Base-by-base conservation (phyloP, 768 basidiomycete genomes). In the Collybia nuda region DNA sequence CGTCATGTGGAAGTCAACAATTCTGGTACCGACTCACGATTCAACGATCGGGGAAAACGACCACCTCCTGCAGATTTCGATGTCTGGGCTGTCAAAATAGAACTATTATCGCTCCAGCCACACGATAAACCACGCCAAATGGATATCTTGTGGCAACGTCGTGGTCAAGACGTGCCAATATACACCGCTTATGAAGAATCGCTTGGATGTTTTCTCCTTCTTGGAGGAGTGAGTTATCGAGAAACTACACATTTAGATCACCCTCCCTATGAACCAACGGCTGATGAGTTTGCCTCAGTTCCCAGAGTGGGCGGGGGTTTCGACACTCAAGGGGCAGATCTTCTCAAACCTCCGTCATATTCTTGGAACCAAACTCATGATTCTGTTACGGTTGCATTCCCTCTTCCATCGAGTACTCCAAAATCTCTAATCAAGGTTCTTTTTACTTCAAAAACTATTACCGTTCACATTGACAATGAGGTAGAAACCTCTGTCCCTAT, bases 301-400 rank as follows among this genome's bases (percentile, higher is more conserved):
- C 88, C 91, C 15, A 80, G 82, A 42, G 62, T 69, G 6, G 76
- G 72, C 52, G 88, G 88, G 64, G 75, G 71, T 52, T 64, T 86
- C 40, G 82, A 85, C 53, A 56, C 62, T 4, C 56, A 61, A 37
- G 49, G 59, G 5, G 62, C 67, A 17, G 60, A 62, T 21, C 70
- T 71, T 1, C 63, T 67, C 8, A 85, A 77, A 55, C 89, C 88
- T 2, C 81, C 83, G 22, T 88, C 93, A 0, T 98, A 94, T 67
- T 91, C 92, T 1, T 99, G 96, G 96, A 90, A 85, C 0, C 96
- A 99, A 62, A 85, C 87, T 3, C 65, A 81, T 1, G 92, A 94
- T 63, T 82, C 90, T 0, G 73, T 98, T 44, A 93, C 90, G 0
- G 67, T 98, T 38, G 86, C 85, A 0, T 85, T 98, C 61, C 84